Conservation (phyloP, 345 rosid genomes). For the Turnera subulata region DNA sequence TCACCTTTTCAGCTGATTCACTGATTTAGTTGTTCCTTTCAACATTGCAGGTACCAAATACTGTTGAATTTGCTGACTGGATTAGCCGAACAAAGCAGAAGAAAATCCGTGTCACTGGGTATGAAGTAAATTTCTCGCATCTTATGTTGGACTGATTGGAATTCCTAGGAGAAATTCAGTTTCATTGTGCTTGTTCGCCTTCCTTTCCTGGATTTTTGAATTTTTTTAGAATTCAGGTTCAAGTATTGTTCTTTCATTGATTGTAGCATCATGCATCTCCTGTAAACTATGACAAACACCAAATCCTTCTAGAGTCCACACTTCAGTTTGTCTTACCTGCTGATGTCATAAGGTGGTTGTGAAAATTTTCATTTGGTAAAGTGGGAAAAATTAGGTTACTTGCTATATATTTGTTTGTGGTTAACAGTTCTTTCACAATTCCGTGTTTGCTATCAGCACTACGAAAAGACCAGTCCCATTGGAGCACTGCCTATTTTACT, state of each 20-base stretch:
- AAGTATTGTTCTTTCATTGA: no score
- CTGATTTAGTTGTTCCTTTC: constrained; percentile 1
- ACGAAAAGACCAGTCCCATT: constrained; percentile 93
- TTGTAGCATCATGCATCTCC: no score
- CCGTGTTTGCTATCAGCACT: constrained; percentile 49
- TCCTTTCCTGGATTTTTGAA: no score
- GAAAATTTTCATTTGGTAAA: neutral
- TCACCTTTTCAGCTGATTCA: constrained; percentile 5
- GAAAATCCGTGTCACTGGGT: constrained; percentile 90
- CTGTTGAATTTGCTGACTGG: constrained; percentile 94
- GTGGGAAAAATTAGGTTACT: no score
- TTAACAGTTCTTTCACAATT: neutral
- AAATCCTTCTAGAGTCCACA: no score
- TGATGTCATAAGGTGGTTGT: no score
- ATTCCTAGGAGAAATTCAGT: no score
- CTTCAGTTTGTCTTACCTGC: no score
- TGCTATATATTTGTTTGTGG: constrained; percentile 5
- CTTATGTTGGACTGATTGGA: no score
- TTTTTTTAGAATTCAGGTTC: no score
- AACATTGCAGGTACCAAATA: constrained; percentile 77
- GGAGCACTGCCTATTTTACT: constrained; percentile 87
- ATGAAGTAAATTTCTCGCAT: constrained; percentile 18
- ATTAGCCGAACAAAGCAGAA: constrained; percentile 95
- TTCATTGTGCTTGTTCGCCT: no score
- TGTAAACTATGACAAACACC: no score